Evolutionary conservation across 2,329 filamentous ascomycete species (phyloP).

Genomic region (Colletotrichum sp.): DNA sequence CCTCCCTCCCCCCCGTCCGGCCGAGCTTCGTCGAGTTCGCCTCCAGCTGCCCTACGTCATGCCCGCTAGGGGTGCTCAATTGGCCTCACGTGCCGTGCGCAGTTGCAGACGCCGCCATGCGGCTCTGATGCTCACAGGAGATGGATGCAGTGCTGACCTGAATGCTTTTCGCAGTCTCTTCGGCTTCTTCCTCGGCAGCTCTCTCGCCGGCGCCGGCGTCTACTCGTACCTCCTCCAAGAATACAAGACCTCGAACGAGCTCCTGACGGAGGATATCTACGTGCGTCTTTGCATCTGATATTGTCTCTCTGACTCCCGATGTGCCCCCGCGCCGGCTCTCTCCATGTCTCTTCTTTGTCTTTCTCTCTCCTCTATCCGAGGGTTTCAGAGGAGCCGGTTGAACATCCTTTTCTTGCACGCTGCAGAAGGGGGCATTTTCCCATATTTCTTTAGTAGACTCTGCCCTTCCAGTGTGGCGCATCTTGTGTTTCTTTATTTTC

Average conservation of each 20-base stretch:
- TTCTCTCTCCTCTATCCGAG: background rate
- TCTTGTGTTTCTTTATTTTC: background rate
- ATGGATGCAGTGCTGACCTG: background rate
- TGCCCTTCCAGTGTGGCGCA: background rate
- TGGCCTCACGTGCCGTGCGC: background rate
- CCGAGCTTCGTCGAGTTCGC: background rate
- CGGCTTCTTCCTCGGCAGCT: conserved; percentile 87
- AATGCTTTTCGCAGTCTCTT: conserved; percentile 67
- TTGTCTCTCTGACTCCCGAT: background rate
- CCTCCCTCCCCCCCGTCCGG: background rate
- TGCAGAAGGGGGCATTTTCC: background rate
- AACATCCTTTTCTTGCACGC: background rate
- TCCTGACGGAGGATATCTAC: conserved; percentile 94
- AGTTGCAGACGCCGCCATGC: background rate
- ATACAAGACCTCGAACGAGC: conserved; percentile 91
- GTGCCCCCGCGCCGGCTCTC: background rate
- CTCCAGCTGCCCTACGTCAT: background rate
- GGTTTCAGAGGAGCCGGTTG: background rate
- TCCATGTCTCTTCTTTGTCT: conserved; percentile 19
- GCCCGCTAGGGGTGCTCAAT: background rate
- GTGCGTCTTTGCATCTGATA: conserved; percentile 66
- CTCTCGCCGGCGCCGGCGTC: conserved; percentile 77
- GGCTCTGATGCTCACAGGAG: background rate
- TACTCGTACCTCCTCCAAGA: conserved; percentile 95
- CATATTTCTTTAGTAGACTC: background rate